These are phyloP conservation scores for Acanthamoeba lenticulata DNA, from an alignment of 208 protist species.

Conservation along the genomic window DNA sequence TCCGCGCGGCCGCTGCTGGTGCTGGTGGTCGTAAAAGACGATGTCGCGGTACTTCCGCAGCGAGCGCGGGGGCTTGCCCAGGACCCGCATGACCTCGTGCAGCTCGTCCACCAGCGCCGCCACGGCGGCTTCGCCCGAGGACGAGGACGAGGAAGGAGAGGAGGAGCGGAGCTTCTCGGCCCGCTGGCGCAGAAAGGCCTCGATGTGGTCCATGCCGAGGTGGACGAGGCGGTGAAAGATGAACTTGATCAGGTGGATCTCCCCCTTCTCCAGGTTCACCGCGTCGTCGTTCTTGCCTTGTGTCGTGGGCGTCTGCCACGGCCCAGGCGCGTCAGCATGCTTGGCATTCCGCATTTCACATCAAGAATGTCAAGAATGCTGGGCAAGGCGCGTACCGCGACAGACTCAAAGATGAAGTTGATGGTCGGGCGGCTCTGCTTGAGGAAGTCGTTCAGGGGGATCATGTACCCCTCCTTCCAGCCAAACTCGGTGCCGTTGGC, in stretches of 20 bases:
- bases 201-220: neutral
- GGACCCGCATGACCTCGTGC: neutral
- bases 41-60: neutral
- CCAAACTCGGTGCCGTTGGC: conserved; percentile 77
- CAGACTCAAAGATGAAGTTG: neutral
- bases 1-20: neutral
- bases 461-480: conserved; percentile 70
- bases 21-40: neutral
- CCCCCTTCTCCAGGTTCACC: neutral
- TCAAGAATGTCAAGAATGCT: neutral
- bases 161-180: neutral
- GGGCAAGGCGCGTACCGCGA: neutral
- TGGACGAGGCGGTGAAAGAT: neutral
- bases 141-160: neutral
- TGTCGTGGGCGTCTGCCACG: neutral
- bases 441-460: neutral
- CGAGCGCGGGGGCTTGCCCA: neutral
- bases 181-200: neutral
- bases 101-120: neutral
- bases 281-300: neutral
- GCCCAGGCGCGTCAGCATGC: too few relatives aligned
- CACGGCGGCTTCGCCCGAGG: neutral
- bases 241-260: neutral
- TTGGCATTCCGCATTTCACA: too few relatives aligned
- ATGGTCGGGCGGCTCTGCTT: neutral